Evolutionary conservation across 73 alveolate species (phyloP), one percentile per base, ranked within the genome.

Genomic region (Uronychia setigera): DNA sequence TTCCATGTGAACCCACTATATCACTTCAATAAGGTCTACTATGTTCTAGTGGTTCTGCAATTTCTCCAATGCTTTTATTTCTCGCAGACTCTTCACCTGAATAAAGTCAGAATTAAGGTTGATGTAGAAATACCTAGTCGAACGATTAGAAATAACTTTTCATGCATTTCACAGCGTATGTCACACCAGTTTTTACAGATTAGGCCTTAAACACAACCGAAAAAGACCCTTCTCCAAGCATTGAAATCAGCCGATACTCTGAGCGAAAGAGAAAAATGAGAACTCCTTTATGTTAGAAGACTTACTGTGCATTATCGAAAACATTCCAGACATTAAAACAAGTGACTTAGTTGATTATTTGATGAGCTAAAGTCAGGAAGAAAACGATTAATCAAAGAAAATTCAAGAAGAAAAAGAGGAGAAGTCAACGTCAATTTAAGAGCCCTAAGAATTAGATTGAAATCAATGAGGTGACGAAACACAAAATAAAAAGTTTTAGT

Each of bases 141-240:
- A 92, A 57, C 77, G 86, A 83, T 29, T 74, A 84, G 76, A 88
- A 92, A 59, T 92, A 84, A 79, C 87, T 79, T 85, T 89, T 89
- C 96, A 93, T 91, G 86, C 97, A 93, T 86, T 93, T 93, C 14
- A 93, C 79, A 32, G 97, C 97, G 9, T 87, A 90, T 9, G 29
- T 80, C 67, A 87, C 78, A 26, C 96, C 94, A 31, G 92, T 81
- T 35, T 91, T 91, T 31, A 91, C 80, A 25, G 81, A 59, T 77
- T 91, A 92, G 33, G 96, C 96, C 80, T 97, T 97, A 74, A 97
- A 91, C 32, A 98, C 99, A 80, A 96, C 99, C 30, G 99, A 95
- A 82, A 98, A 98, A 57, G 99, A 96, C 33, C 99, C 99, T 90
- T 98, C 99, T 74, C 99, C 98, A 58, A 91, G 81, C 91, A 92